These are phyloP conservation scores for Solanum tarapatanum DNA, from an alignment of 257 asterid genomes.

Conservation along the genomic window DNA sequence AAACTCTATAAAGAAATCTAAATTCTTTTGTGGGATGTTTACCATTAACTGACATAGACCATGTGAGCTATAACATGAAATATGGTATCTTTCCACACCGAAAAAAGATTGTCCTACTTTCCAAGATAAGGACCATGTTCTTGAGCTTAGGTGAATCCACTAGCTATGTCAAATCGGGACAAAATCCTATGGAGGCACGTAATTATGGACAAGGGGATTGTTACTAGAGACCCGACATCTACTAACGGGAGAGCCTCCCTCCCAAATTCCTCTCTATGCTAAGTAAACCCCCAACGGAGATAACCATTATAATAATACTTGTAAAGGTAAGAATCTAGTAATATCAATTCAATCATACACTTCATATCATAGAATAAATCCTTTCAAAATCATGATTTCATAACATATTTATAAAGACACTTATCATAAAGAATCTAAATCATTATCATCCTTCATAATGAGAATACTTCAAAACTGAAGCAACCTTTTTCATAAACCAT, in stretches of 20 bases:
- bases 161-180: too few relatives aligned
- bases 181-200: not conserved
- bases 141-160: not conserved
- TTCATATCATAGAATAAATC: not conserved
- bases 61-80: not conserved
- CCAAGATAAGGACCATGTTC: not conserved
- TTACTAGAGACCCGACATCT: not conserved
- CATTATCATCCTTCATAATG: not conserved
- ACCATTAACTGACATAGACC: not conserved
- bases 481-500: too few relatives aligned
- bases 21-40: not conserved
- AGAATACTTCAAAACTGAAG: not conserved
- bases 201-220: not conserved
- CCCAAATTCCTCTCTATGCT: not conserved
- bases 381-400: not conserved
- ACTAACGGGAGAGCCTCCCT: not conserved
- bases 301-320: not conserved
- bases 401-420: too few relatives aligned
- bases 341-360: not conserved
- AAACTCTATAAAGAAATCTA: not conserved
- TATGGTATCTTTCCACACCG: not conserved
- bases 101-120: not conserved
- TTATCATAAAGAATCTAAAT: not conserved
- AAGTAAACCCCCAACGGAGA: not conserved
- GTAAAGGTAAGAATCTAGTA: too few relatives aligned